These are phyloP conservation scores for Leptosphaerulina australis DNA, from an alignment of 2,329 filamentous ascomycete genomes.

Conservation along the genomic window DNA sequence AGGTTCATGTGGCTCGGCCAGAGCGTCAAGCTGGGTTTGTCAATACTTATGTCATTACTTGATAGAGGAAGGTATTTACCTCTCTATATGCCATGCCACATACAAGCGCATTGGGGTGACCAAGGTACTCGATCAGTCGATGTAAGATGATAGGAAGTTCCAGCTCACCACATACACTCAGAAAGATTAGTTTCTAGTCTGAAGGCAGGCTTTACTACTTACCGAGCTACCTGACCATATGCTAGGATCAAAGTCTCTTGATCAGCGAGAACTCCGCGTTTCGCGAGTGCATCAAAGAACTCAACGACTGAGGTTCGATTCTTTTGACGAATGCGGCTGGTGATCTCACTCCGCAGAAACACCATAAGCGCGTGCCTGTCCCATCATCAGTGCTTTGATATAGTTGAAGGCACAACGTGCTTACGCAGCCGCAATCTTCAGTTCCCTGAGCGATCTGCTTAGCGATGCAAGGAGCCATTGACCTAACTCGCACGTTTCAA, in stretches of 20 bases:
- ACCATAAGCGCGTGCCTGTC: slow-evolving; percentile 66
- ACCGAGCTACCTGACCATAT: slow-evolving; percentile 82
- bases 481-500: slow-evolving; percentile 71
- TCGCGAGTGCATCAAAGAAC: slow-evolving; percentile 73
- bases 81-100: slow-evolving; percentile 85
- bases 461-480: slow-evolving; percentile 83
- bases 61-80: slow-evolving; percentile 47
- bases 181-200: slow-evolving; percentile 14
- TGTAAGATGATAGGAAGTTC: slow-evolving; percentile 87
- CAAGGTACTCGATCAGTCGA: slow-evolving; percentile 83
- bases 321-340: slow-evolving; percentile 57
- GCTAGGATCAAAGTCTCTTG: slow-evolving; percentile 86
- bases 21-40: slow-evolving; percentile 63
- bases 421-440: slow-evolving; percentile 80
- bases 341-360: slow-evolving; percentile 64
- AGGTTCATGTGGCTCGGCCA: slow-evolving; percentile 69
- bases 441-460: slow-evolving; percentile 81
- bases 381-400: slow-evolving; percentile 15
- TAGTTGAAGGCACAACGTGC: slow-evolving; percentile 19
- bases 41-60: slow-evolving; percentile 3
- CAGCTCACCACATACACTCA: slow-evolving; percentile 72
- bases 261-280: slow-evolving; percentile 68
- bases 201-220: slow-evolving; percentile 28
- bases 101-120: slow-evolving; percentile 78
- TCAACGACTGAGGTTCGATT: slow-evolving; percentile 75